A percentile compares a stretch with the other conserved stretches of the same genome.
These are phyloP conservation scores for Candida sojae DNA, from an alignment of 1,139 yeast species.

Conservation along the genomic window DNA sequence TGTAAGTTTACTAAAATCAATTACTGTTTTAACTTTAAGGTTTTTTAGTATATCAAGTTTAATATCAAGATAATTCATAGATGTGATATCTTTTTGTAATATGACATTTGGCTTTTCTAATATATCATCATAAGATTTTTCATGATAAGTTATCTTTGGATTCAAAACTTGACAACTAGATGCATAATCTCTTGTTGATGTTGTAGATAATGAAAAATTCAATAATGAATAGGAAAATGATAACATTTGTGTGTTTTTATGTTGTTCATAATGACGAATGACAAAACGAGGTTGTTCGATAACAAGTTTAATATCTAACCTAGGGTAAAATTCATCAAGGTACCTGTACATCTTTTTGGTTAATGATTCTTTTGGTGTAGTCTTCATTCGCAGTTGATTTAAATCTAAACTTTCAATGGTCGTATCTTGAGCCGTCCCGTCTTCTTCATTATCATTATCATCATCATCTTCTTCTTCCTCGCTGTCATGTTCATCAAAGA, in stretches of 20 bases:
- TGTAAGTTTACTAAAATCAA: constrained; percentile 23
- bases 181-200: constrained; percentile 36
- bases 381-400: not conserved
- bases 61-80: constrained; percentile 14
- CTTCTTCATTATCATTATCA: not conserved
- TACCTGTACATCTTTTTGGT: constrained; percentile 13
- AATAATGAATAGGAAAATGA: constrained; percentile 41
- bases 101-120: constrained; percentile 17
- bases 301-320: constrained; percentile 39
- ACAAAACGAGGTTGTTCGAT: constrained; percentile 47
- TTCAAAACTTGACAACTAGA: constrained; percentile 36
- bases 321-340: constrained; percentile 47
- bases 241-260: constrained; percentile 28
- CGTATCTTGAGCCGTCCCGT: not conserved
- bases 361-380: constrained; percentile 9
- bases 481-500: constrained; percentile 4
- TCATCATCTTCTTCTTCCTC: constrained; percentile 1
- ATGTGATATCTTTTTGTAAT: constrained; percentile 22
- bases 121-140: constrained; percentile 17
- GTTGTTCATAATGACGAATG: constrained; percentile 27
- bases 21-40: constrained; percentile 25
- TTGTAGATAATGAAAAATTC: constrained; percentile 38
- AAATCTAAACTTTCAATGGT: not conserved
- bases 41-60: constrained; percentile 31
- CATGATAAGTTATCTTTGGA: constrained; percentile 35